Base-by-base conservation (phyloP, 495 filamentous ascomycete genomes). In the Bryoglossum gracile region DNA sequence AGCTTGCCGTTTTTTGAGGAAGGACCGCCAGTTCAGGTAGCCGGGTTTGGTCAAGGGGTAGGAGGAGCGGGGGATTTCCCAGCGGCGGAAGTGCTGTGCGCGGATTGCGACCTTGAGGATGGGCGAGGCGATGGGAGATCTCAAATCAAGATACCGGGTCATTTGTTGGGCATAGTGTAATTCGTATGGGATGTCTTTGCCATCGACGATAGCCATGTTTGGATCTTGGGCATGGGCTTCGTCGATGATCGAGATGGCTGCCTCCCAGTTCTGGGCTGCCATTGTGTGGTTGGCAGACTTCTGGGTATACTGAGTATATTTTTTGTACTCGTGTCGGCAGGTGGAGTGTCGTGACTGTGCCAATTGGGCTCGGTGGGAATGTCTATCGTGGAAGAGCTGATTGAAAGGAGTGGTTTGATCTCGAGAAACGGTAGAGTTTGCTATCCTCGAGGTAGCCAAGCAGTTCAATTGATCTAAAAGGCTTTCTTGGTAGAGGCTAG, bases 61-160 rank as follows among this genome's bases (percentile, higher is more conserved):
- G 33, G 68, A 75, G 48, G 62, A 62, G 19, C 87, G 80, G 0
- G 85, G 84, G 11, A 89, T 74, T 65, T 90, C 84, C 85, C 85
- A 92, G 57, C 87, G 83, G 42, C 75, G 36, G 48, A 91, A 82
- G 66, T 92, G 87, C 65, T 92, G 87, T 17, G 86, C 87, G 48
- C 84, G 82, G 49, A 87, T 79, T 22, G 87, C 87, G 47, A 91
- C 70, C 19, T 75, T 75, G 32, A 92, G 72, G 37, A 72, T 59
- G 11, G 81, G 78, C 3, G 82, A 76, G 14, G 86, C 80, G 26
- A 65, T 43, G 0, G 83, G 76, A 24, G 63, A 50, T 46, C 75
- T 72, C 3, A 65, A 61, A 9, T 68, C 56, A 14, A 92, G 80
- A 69, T 83, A 88, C 28, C 61, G 60, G 40, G 81, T 86, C 84